Conservation (phyloP, 1,284 basidiomycete species). For the Erythrobasidium hasegawianum region DNA sequence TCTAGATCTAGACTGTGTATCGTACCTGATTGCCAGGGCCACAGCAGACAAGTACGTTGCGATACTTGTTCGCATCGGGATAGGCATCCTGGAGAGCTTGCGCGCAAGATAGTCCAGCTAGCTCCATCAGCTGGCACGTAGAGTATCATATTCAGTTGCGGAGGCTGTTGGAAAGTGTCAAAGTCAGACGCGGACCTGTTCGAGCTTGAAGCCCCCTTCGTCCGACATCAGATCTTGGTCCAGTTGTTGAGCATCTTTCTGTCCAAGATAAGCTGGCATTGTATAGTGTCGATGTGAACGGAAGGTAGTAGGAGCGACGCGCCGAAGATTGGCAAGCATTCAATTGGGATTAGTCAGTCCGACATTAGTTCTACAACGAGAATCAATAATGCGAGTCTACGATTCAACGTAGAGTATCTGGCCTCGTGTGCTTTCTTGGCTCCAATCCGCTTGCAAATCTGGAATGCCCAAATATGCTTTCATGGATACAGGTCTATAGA, state of each 20-base stretch:
- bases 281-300: not conserved
- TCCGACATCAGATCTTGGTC: slow-evolving; percentile 82
- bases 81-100: slow-evolving; percentile 78
- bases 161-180: no score
- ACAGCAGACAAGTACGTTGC: slow-evolving; percentile 81
- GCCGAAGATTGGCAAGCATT: not conserved
- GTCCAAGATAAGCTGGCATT: slow-evolving; percentile 37
- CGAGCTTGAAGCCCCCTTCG: slow-evolving; percentile 79
- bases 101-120: slow-evolving; percentile 94
- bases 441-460: slow-evolving; percentile 38
- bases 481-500: slow-evolving; percentile 44
- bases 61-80: slow-evolving; percentile 58
- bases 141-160: not conserved
- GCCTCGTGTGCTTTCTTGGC: not conserved
- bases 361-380: no score
- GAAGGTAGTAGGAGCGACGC: no score
- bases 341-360: no score
- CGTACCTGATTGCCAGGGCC: slow-evolving; percentile 97
- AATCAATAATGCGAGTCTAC: no score
- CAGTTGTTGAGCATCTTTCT: slow-evolving; percentile 58
- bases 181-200: no score
- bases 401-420: not conserved
- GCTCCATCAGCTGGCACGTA: slow-evolving; percentile 80
- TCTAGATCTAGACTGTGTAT: no score
- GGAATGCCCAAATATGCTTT: slow-evolving; percentile 35